Evolutionary conservation across 2,329 filamentous ascomycete genomes (phyloP).

Genomic region (Diaporthe citri): DNA sequence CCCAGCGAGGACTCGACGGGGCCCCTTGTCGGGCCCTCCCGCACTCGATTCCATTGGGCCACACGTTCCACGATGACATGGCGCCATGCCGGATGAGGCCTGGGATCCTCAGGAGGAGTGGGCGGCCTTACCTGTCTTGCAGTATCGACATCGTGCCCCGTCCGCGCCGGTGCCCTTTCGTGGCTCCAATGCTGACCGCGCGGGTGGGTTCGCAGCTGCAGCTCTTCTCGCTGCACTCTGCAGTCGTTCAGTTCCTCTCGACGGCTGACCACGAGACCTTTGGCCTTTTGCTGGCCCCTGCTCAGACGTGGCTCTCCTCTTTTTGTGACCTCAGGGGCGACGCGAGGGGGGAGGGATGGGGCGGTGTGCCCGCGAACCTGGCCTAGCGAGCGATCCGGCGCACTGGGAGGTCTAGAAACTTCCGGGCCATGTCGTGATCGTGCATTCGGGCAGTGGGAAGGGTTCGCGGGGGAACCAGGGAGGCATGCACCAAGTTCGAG

Average conservation of each 20-base stretch:
- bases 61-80: constrained; percentile 22
- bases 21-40: constrained; percentile 30
- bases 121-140: neutral
- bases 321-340: constrained; percentile 18
- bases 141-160: neutral
- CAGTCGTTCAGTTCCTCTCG: neutral
- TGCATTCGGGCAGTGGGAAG: neutral
- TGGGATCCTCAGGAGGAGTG: constrained; percentile 24
- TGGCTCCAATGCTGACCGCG: constrained; percentile 36
- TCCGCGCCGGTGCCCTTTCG: neutral
- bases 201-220: constrained; percentile 4
- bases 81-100: constrained; percentile 36
- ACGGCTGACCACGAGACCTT: neutral
- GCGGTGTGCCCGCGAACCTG: constrained; percentile 25
- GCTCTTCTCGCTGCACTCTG: neutral
- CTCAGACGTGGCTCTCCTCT: neutral
- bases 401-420: constrained; percentile 10
- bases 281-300: neutral
- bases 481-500: neutral
- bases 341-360: neutral
- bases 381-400: constrained; percentile 12
- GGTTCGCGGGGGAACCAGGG: constrained; percentile 7
- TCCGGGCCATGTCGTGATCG: constrained; percentile 24
- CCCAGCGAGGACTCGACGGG: constrained; percentile 6
- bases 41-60: constrained; percentile 29